Conservation (phyloP, 345 rosid genomes). For the Rhizophora apiculata region DNA sequence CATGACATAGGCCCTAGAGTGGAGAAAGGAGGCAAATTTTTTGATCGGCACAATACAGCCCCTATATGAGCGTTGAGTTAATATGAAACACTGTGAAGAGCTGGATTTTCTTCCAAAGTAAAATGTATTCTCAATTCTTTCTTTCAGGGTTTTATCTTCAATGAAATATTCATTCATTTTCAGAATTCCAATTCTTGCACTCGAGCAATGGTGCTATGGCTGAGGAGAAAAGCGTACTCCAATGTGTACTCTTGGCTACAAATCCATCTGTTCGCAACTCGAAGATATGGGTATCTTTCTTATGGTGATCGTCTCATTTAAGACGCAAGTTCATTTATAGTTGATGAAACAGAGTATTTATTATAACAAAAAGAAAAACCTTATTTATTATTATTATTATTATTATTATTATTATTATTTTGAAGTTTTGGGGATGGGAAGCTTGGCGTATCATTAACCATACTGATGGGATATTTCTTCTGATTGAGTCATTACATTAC, state of each 20-base stretch:
- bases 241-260: not conserved
- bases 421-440: too few species aligned
- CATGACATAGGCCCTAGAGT: constrained; percentile 41
- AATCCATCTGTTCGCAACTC: constrained; percentile 12
- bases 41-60: constrained; percentile 35
- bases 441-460: too few species aligned
- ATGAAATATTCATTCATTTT: constrained; percentile 31
- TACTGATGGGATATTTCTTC: too few species aligned
- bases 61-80: constrained; percentile 45
- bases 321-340: not conserved
- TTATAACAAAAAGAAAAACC: not conserved
- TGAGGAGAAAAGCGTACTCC: constrained; percentile 11
- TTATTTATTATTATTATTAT: too few species aligned
- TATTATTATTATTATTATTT: too few species aligned
- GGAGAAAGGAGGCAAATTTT: constrained; percentile 41
- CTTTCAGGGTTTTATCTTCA: constrained; percentile 19
- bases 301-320: constrained; percentile 9
- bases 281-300: constrained; percentile 24
- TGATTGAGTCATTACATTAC: too few species aligned
- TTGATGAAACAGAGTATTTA: too few species aligned
- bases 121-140: constrained; percentile 58
- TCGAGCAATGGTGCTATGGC: constrained; percentile 4
- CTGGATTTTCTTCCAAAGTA: constrained; percentile 31
- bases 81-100: constrained; percentile 34
- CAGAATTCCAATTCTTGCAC: constrained; percentile 14